Evolutionary conservation across 306 rosid species (phyloP).

Genomic region (Begonia loranthoides): DNA sequence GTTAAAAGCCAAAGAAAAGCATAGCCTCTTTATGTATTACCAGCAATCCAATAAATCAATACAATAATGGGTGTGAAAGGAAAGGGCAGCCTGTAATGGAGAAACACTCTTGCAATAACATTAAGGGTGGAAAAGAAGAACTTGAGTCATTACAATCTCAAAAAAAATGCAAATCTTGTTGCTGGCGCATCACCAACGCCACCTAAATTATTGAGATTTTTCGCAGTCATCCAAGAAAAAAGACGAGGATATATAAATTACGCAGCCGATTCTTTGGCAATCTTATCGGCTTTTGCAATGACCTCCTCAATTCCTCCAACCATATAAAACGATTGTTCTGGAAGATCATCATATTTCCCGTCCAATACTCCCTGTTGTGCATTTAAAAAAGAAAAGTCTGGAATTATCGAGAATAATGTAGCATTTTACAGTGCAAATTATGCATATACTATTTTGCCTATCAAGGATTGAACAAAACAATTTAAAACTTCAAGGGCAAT

Average conservation of each 20-base stretch:
- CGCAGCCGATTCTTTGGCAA: conserved; percentile 60
- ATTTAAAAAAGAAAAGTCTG: not conserved
- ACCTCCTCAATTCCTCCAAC: conserved; percentile 98
- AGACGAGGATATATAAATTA: conserved; percentile 1
- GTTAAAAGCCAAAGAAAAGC: too few species aligned
- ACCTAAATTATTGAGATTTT: not conserved
- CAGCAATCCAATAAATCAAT: too few species aligned
- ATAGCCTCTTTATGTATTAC: too few species aligned
- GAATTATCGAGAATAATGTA: not conserved
- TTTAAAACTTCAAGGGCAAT: too few species aligned
- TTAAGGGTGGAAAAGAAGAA: too few species aligned
- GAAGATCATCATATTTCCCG: conserved; percentile 74
- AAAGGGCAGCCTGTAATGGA: too few species aligned
- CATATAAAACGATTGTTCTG: conserved; percentile 89
- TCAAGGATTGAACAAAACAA: conserved; percentile 34
- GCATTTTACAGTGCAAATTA: too few species aligned
- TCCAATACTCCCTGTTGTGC: conserved; percentile 66
- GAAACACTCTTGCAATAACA: too few species aligned
- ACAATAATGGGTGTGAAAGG: too few species aligned
- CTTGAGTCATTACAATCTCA: conserved; percentile 10
- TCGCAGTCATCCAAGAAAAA: conserved; percentile 5
- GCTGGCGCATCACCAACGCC: conserved; percentile 14
- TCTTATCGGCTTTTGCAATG: conserved; percentile 82
- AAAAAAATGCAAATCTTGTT: conserved; percentile 40
- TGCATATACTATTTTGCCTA: too few species aligned